phyloP scores from a whole-genome alignment of 2,329 filamentous ascomycete genomes.

The Neofusicoccum ribis region DNA sequence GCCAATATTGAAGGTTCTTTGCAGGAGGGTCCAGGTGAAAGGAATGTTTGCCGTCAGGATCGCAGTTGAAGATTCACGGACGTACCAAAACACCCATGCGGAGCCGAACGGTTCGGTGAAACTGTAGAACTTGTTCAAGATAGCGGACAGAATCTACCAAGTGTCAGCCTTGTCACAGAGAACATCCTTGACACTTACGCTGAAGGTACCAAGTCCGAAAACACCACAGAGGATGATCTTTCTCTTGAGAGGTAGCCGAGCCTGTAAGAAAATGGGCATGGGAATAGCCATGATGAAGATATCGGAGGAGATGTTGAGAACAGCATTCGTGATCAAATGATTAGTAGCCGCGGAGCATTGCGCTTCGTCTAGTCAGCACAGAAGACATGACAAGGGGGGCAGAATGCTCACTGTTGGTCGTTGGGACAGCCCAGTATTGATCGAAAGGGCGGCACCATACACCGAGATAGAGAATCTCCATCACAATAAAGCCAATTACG shows the following conservation, averaged over 20 bases:
- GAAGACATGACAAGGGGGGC: not conserved
- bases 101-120: constrained; percentile 58
- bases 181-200: constrained; percentile 15
- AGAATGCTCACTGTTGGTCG: constrained; percentile 24
- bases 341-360: constrained; percentile 48
- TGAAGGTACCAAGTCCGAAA: constrained; percentile 53
- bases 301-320: constrained; percentile 50
- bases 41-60: constrained; percentile 63
- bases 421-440: constrained; percentile 55
- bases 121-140: constrained; percentile 63
- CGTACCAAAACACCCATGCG: constrained; percentile 60
- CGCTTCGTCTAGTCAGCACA: constrained; percentile 23
- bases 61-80: constrained; percentile 60
- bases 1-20: constrained; percentile 45
- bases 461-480: constrained; percentile 53
- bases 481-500: constrained; percentile 47
- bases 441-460: constrained; percentile 57
- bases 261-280: constrained; percentile 47
- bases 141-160: constrained; percentile 35
- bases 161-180: not conserved
- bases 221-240: constrained; percentile 57
- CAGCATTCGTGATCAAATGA: constrained; percentile 41
- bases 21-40: constrained; percentile 59
- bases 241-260: constrained; percentile 45
- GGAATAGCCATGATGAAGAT: constrained; percentile 48